Conservation (phyloP, 1,284 basidiomycete species). For the Thecaphora frezii region DNA sequence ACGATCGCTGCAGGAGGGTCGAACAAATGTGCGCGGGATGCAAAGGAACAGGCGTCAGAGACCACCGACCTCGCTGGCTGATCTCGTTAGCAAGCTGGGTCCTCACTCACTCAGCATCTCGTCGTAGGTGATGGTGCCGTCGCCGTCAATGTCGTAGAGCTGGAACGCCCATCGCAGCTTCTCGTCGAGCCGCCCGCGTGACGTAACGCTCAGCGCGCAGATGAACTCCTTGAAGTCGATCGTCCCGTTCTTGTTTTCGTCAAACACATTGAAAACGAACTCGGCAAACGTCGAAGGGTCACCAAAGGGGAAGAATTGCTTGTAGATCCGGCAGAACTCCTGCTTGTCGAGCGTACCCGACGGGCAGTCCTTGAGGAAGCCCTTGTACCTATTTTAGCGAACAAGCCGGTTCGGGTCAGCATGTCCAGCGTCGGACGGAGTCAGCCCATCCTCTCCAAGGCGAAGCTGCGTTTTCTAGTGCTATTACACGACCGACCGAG, state of each 20-base stretch:
- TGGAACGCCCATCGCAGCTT: slow-evolving; percentile 99
- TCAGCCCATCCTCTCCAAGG: no score
- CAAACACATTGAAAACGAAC: slow-evolving; percentile 84
- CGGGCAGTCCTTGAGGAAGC: slow-evolving; percentile 98
- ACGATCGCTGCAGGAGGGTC: slow-evolving; percentile 45
- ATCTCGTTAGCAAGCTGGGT: no score
- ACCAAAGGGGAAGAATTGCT: slow-evolving; percentile 98
- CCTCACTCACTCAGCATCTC: slow-evolving; percentile 72
- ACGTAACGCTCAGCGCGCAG: slow-evolving; percentile 91
- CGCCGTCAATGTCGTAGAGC: slow-evolving; percentile 92
- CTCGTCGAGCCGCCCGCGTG: slow-evolving; percentile 89
- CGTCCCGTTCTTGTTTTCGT: slow-evolving; percentile 58
- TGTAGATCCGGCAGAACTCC: slow-evolving; percentile 97
- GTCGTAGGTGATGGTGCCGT: slow-evolving; percentile 63
- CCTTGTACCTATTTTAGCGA: slow-evolving; percentile 70
- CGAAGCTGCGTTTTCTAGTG: no score
- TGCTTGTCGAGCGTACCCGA: slow-evolving; percentile 93
- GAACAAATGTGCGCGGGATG: no score
- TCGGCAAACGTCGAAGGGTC: slow-evolving; percentile 96
- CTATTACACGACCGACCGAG: no score
- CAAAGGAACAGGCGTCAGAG: no score
- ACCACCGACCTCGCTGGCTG: no score
- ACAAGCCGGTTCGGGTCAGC: background rate
- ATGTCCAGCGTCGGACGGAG: no score
- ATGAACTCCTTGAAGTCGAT: slow-evolving; percentile 77